These are phyloP conservation scores for Cucumis melo DNA, from an alignment of 306 rosid genomes.

Conservation along the genomic window DNA sequence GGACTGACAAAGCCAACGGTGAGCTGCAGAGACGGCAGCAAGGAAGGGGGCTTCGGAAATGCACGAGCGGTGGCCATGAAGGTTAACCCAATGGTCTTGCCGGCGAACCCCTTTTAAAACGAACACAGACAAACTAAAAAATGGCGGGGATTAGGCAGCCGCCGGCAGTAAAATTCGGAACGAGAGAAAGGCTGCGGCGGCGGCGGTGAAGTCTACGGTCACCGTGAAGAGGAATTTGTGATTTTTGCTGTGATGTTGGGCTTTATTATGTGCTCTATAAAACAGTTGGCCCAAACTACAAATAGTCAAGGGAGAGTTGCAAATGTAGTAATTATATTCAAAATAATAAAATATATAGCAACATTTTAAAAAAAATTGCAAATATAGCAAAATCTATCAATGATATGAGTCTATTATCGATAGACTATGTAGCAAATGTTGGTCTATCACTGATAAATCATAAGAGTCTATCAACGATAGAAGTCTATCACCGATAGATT, in stretches of 20 bases:
- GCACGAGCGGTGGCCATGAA: slow-evolving; percentile 33
- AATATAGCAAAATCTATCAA: too few species aligned
- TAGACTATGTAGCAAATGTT: too few species aligned
- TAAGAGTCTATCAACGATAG: too few species aligned
- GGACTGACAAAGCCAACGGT: slow-evolving; percentile 13
- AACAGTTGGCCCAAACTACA: background rate
- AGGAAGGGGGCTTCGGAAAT: slow-evolving; percentile 14
- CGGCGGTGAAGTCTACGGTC: background rate
- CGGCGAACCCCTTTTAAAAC: background rate
- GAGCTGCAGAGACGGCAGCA: slow-evolving; percentile 22
- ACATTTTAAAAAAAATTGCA: too few species aligned
- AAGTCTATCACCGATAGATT: too few species aligned
- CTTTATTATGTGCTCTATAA: background rate
- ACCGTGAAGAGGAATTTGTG: background rate
- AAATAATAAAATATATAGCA: too few species aligned
- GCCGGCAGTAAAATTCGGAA: background rate
- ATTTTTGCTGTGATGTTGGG: background rate
- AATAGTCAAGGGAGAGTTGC: too few species aligned
- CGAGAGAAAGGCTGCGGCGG: background rate
- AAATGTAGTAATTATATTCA: too few species aligned
- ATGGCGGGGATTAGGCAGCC: background rate
- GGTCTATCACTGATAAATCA: too few species aligned
- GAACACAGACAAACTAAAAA: background rate
- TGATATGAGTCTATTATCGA: too few species aligned
- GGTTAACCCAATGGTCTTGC: background rate